Percentiles rank a stretch among this genome's conserved stretches.
These are phyloP conservation scores for Colletotrichum sp. DNA, from an alignment of 2,329 filamentous ascomycete species.

Conservation along the genomic window DNA sequence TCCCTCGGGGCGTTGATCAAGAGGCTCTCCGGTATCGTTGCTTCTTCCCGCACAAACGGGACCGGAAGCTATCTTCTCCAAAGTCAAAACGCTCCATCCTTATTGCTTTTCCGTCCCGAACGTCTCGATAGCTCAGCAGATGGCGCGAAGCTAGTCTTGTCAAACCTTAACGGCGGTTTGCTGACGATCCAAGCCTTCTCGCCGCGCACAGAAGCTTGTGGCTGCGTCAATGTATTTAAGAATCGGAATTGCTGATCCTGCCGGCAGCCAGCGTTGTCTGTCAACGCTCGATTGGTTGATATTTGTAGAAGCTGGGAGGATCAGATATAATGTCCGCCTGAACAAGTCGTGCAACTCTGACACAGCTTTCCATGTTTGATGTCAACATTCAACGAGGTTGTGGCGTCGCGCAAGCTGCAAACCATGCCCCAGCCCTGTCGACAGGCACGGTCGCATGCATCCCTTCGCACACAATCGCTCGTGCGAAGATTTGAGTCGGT, in stretches of 20 bases:
- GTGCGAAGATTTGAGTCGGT: neutral
- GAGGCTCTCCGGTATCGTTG: neutral
- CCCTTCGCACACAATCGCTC: neutral
- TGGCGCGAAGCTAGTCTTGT: neutral
- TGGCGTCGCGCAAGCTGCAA: neutral
- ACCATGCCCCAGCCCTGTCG: neutral
- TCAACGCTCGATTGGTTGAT: neutral
- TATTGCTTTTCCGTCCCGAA: neutral
- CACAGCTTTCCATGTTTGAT: neutral
- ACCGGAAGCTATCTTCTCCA: neutral
- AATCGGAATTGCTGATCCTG: neutral
- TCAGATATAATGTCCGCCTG: neutral
- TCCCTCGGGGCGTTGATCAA: neutral
- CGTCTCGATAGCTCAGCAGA: neutral
- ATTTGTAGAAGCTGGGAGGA: neutral
- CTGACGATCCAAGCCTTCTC: neutral
- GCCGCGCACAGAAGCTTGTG: neutral
- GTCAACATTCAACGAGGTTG: neutral
- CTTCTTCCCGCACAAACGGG: neutral
- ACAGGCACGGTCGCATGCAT: neutral
- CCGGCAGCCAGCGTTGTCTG: neutral
- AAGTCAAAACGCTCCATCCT: neutral
- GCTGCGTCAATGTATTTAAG: neutral
- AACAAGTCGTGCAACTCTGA: neutral
- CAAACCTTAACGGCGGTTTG: neutral